These are phyloP conservation scores for Carex scoparia DNA, from an alignment of 176 grass and related monocot species.

Conservation along the genomic window DNA sequence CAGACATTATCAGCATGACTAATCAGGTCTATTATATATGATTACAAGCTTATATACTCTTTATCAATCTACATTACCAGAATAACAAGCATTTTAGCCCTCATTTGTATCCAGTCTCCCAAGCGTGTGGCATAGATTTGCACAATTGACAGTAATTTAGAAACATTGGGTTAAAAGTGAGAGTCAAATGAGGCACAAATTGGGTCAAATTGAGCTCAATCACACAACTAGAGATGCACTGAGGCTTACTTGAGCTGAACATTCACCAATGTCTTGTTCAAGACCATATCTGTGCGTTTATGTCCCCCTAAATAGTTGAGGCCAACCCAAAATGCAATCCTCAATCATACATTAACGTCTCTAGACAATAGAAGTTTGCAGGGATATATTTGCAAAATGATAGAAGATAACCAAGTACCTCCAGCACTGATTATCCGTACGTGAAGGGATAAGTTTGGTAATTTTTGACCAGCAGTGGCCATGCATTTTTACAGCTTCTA, in stretches of 20 bases:
- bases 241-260: not conserved
- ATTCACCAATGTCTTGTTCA: not conserved
- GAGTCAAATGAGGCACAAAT: not conserved
- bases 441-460: conserved; percentile 53
- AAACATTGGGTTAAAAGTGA: not conserved
- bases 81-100: not conserved
- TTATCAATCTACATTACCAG: not conserved
- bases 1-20: not conserved
- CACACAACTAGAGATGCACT: not conserved
- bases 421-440: conserved; percentile 84
- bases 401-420: conserved; percentile 43
- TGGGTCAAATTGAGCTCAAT: not conserved
- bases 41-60: not conserved
- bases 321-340: not conserved
- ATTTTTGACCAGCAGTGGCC: conserved; percentile 76
- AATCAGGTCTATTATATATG: not conserved
- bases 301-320: not conserved
- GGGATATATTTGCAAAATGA: not conserved
- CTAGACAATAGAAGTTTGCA: not conserved
- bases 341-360: not conserved
- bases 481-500: conserved; percentile 48
- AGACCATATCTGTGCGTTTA: not conserved
- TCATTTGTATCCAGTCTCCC: not conserved
- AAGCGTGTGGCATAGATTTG: not conserved
- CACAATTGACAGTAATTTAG: not conserved